These are phyloP conservation scores for Podila epigama DNA, from an alignment of 192 early-diverging fungal species.

Conservation along the genomic window DNA sequence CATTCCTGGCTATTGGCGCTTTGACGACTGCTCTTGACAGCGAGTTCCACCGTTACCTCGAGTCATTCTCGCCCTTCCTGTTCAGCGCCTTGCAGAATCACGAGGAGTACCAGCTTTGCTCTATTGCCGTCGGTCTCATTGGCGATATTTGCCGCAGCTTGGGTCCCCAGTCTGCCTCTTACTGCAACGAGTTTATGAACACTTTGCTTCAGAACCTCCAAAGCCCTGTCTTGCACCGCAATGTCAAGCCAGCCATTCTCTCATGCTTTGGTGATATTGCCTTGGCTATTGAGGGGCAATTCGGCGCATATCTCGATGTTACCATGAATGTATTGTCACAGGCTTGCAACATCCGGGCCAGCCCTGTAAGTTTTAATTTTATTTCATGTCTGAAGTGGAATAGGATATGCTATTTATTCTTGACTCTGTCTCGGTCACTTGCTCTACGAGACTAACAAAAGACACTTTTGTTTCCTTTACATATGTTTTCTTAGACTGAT, in stretches of 20 bases:
- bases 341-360: slow-evolving; percentile 75
- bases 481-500: slow-evolving; percentile 52
- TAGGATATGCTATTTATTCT: no score
- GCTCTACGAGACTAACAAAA: background rate
- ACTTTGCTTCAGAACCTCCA: slow-evolving; percentile 81
- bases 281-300: slow-evolving; percentile 89
- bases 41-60: slow-evolving; percentile 90
- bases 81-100: slow-evolving; percentile 85
- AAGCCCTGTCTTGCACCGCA: slow-evolving; percentile 78
- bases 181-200: slow-evolving; percentile 88
- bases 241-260: slow-evolving; percentile 92
- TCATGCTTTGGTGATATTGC: slow-evolving; percentile 98
- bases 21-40: slow-evolving; percentile 82
- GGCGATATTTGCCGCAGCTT: slow-evolving; percentile 96
- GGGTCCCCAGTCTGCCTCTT: slow-evolving; percentile 75
- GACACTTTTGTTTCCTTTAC: slow-evolving; percentile 4
- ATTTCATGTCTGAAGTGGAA: background rate
- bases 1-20: slow-evolving; percentile 90
- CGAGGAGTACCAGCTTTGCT: slow-evolving; percentile 91
- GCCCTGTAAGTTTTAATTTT: slow-evolving; percentile 26
- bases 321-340: slow-evolving; percentile 89
- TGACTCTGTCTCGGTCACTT: no score
- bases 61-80: slow-evolving; percentile 85
- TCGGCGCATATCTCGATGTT: slow-evolving; percentile 82
- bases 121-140: slow-evolving; percentile 95